Base-by-base conservation (phyloP, 2,329 filamentous ascomycete genomes). In the Stagonosporopsis tanaceti region DNA sequence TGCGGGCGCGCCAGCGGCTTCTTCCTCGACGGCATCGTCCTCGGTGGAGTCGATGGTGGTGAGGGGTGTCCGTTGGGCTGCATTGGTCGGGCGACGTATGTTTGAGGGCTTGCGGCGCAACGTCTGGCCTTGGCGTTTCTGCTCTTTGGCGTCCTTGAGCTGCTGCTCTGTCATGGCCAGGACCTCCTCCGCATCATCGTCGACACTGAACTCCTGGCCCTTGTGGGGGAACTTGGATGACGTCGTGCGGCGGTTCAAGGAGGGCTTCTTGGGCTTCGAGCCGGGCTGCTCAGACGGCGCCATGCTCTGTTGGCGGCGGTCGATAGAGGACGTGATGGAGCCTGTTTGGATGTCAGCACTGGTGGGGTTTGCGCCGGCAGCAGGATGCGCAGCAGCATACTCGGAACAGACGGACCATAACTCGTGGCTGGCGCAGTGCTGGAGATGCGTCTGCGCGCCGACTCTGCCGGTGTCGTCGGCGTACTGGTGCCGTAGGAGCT, bases 191-290 rank as follows among this genome's bases (percentile, higher is more conserved):
- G 88, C 82, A 70, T 92, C 93, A 74, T 98, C 94, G 72, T 98
- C 93, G 45, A 92, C 92, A 0, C 93, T 97, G 78, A 96, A 98
- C 59, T 94, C 84, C 61, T 91, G 90, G 28, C 93, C 91, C 51
- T 92, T 89, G 72, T 94, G 87, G 2, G 92, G 93, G 38, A 87
- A 87, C 68, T 87, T 83, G 48, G 80, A 91, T 24, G 92, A 92
- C 1, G 92, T 94, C 56, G 88, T 83, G 60, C 92, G 88, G 65
- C 92, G 89, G 56, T 85, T 76, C 76, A 94, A 85, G 11, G 85
- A 79, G 17, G 92, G 92, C 74, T 94, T 96, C 73, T 86, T 88
- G 14, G 87, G 82, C 55, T 75, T 76, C 25, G 63, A 35, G 47
- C 56, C 45, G 27, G 59, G 50, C 37, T 62, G 62, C 11, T 72